Evolutionary conservation across 2,329 filamentous ascomycete genomes (phyloP), one percentile per base, ranked within the genome.

Genomic region (Magnaporthales sp.): DNA sequence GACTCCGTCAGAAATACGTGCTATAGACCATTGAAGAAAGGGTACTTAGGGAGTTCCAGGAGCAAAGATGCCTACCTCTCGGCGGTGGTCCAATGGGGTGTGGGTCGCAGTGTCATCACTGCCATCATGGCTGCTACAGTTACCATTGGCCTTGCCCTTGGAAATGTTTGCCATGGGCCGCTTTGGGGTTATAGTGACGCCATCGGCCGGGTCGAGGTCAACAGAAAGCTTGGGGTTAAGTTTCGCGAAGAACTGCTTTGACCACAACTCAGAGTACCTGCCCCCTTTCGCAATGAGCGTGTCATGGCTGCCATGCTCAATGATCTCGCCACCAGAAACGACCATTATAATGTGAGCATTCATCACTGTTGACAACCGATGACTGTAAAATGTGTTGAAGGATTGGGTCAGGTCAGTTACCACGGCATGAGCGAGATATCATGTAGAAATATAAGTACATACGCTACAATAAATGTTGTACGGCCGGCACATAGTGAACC

Each of bases 351-450:
- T 80, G 70, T 91, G 87, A 2, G 88, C 87, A 69, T 88, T 88
- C 78, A 89, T 87, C 66, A 91, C 87, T 0, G 89, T 92, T 0
- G 89, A 90, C 27, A 91, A 78, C 10, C 89, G 84, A 73, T 91
- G 89, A 0, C 85, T 88, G 66, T 11, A 1, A 15, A 27, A n/a
- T 19, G 24, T 46, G n/a, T 61, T 27, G 19, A 51, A 5, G 38
- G 11, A 31, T 13, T 4, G 13, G 27, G 26, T 32, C 19, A 22
- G n/a, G 62, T 63, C 4, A 63, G 62, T 38, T n/a, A 51, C 9
- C 24, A 24, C 54, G 24, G 3, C 54, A 24, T 9, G 7, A 65
- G 51, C 62, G 7, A 67, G 0, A 32, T 65, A 9, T 19, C 24
- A 46, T 46, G 74, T 67, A 73, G 72, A 62, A 30, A 67, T 26